Evolutionary conservation across 257 asterid species (phyloP), one percentile per base, ranked within the genome.

Genomic region (Lithospermum erythrorhizon): DNA sequence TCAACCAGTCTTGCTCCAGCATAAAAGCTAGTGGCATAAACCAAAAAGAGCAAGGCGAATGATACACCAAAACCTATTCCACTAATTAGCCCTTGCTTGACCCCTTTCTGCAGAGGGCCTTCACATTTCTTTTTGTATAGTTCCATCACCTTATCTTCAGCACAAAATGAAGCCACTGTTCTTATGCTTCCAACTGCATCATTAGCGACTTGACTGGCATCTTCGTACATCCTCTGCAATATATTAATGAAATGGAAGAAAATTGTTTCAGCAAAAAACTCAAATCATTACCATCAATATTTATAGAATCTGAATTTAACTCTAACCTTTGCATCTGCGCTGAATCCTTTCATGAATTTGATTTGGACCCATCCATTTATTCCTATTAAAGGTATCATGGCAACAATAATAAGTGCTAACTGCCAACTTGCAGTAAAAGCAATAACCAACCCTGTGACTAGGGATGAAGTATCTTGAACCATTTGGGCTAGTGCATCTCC

Each of bases 181-280:
- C 95, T 68, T 69, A 88, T 88, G 68, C 87, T 88, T 59, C 93
- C 94, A 27, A 88, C 94, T 0, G 96, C 97, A 52, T 90, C 96
- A 65, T 79, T 84, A 8, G 95, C 97, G 6, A 90, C 85, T 66
- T 84, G 96, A 73, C 96, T 87, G 2, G 97, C 97, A 65, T 90
- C 86, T 74, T 84, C 96, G 41, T 87, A 90, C 90, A 84, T 81
- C 21, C 59, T 76, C 95, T 87, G 83, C 70, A 67, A 65, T 49
- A 32, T 22, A 52, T 14, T 18, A 37, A 3, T 6, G 49, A 61
- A 27, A 58, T 35, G 59, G 22, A 2, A 1, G 4, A 27, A 65
- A 17, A n/a, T n/a, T 6, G 17, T 25, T 16, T 10, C 13, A 64
- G 17, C 25, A 53, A 53, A 21, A 19, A 20, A 20, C 56, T n/a